These are phyloP conservation scores for Venturia nashicola DNA, from an alignment of 2,329 filamentous ascomycete genomes.

Conservation along the genomic window DNA sequence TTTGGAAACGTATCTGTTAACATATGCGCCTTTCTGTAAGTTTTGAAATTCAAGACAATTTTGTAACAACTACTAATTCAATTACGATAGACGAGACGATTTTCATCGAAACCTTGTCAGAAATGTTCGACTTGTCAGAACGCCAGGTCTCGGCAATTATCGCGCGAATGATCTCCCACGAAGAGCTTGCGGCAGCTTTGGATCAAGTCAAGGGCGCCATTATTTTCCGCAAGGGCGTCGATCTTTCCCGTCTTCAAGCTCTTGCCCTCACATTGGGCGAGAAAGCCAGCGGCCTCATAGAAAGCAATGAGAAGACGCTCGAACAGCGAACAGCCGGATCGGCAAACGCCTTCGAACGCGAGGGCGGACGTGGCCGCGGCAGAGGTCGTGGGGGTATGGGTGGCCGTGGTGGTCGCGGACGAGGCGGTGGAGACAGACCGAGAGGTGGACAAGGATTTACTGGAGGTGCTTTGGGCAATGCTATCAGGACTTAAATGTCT, in stretches of 20 bases:
- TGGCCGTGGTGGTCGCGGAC: conserved; percentile 45
- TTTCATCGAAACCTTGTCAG: conserved; percentile 68
- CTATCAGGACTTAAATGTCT: conserved; percentile 30
- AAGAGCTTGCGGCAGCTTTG: conserved; percentile 88
- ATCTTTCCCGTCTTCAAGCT: conserved; percentile 90
- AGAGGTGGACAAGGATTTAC: conserved; percentile 70
- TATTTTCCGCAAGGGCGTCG: conserved; percentile 98
- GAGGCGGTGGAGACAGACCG: conserved; percentile 51
- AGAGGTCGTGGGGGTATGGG: conserved; percentile 50
- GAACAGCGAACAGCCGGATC: conserved; percentile 96
- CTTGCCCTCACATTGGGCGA: conserved; percentile 87
- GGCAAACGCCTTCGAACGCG: conserved; percentile 86
- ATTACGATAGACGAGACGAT: conserved; percentile 61
- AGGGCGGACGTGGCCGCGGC: conserved; percentile 66
- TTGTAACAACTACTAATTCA: background rate
- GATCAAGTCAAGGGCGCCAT: conserved; percentile 96
- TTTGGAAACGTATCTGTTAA: conserved; percentile 96
- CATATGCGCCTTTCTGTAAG: conserved; percentile 80
- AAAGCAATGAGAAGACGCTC: conserved; percentile 92
- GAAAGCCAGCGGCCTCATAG: conserved; percentile 91
- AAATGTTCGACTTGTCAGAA: conserved; percentile 89
- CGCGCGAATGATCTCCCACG: conserved; percentile 99
- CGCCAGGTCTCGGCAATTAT: conserved; percentile 90
- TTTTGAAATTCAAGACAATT: background rate
- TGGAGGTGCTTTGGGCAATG: conserved; percentile 59